phyloP scores from a whole-genome alignment of 805 yeast genomes.

The Kuraishia hungarica region DNA sequence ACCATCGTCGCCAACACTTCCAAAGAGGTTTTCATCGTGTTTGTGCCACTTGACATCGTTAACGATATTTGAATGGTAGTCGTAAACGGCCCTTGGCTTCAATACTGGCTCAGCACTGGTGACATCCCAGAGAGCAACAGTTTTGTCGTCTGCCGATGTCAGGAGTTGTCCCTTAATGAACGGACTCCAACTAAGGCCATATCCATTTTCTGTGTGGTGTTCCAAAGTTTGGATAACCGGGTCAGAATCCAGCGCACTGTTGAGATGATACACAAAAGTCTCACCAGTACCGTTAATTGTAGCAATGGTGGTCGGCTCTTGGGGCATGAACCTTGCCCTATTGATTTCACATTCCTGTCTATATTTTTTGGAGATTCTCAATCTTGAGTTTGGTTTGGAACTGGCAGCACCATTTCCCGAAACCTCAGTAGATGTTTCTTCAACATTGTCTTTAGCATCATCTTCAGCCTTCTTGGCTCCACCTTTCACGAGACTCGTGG shows the following conservation, averaged over 20 bases:
- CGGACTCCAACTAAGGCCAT: constrained; percentile 64
- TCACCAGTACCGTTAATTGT: constrained; percentile 65
- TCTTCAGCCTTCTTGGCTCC: constrained; percentile 16
- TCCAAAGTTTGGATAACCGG: constrained; percentile 22
- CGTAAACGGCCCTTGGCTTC: constrained; percentile 23
- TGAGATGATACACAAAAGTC: constrained; percentile 41
- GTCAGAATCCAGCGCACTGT: constrained; percentile 19
- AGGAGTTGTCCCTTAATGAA: constrained; percentile 37
- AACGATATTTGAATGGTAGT: constrained; percentile 47
- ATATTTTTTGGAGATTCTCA: constrained; percentile 49
- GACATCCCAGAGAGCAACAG: constrained; percentile 56
- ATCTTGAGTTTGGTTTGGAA: constrained; percentile 8
- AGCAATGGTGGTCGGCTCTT: constrained; percentile 43
- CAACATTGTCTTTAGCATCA: constrained; percentile 33
- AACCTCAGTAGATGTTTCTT: constrained; percentile 45
- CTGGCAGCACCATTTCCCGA: constrained; percentile 63
- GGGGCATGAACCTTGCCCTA: constrained; percentile 66
- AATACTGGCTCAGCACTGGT: constrained; percentile 4
- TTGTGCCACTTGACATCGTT: constrained; percentile 73
- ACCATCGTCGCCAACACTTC: constrained; percentile 69
- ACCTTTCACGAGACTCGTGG: constrained; percentile 27
- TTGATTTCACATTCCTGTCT: constrained; percentile 60
- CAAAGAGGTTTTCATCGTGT: constrained; percentile 42
- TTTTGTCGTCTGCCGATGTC: constrained; percentile 59
- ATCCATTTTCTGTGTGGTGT: constrained; percentile 63